Evolutionary conservation across 139 green algal genomes (phyloP), one percentile per base, ranked within the genome.

Genomic region (Coelastrella sp.): DNA sequence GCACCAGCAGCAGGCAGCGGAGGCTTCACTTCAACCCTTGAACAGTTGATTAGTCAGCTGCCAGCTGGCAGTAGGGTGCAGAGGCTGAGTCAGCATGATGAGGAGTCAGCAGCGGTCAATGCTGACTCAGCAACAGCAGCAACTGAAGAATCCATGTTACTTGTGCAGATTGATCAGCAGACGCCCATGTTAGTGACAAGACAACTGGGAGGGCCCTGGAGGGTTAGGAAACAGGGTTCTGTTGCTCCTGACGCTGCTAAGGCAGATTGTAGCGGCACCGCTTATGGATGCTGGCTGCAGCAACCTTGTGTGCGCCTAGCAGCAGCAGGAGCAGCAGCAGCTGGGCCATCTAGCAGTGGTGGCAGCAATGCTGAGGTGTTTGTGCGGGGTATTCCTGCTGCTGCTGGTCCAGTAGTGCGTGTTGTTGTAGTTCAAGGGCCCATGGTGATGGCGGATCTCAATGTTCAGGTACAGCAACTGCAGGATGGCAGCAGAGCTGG

Each of bases 391-490:
- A 2, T 86, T 22, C 80, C 80, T 23, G 80, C 80, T 60, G 80
- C 59, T 19, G 80, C 60, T 14, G 80, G 22, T 20, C 60, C 61
- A n/a, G 60, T 64, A 11, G 80, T 86, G 80, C 80, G 80, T 60
- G 80, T 75, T 32, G 58, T 86, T 59, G 59, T 86, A 60, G 60
- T 86, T 20, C 80, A 86, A 23, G 60, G 60, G 8, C 58, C 7
- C 19, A 23, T 16, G 8, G 80, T 86, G 58, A 13, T 76, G 61
- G 22, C n/a, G 47, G 80, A 86, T 22, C 58, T 61, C n/a, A 7
- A 56, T 5, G 80, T 85, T 56, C 56, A 73, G 80, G 6, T 85
- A 57, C n/a, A 76, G 80, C 60, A 54, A 19, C 73, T 19, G 73
- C 32, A 47, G 32, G 32, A 47, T 47, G 32, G 32, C 32, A 47